Evolutionary conservation across 2,329 filamentous ascomycete species (phyloP).

Genomic region (Parafenestella ontariensis): DNA sequence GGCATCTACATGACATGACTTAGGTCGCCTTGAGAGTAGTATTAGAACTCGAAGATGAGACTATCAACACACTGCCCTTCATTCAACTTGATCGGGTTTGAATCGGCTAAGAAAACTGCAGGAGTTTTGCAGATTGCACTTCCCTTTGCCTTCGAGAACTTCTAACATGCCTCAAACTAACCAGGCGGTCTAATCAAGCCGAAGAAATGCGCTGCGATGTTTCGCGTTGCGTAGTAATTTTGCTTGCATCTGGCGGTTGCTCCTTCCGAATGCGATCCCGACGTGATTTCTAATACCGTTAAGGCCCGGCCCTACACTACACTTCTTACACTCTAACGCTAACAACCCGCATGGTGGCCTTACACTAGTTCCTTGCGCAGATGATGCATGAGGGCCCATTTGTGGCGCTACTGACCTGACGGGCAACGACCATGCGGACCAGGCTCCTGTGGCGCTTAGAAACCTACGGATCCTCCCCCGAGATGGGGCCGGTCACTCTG

Average conservation of each 20-base stretch:
- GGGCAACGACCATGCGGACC: conserved; percentile 22
- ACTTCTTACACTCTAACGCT: background rate
- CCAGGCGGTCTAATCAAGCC: background rate
- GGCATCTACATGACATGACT: background rate
- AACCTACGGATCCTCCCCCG: conserved; percentile 14
- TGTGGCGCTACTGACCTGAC: conserved; percentile 18
- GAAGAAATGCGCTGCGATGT: conserved; percentile 3
- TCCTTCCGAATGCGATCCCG: conserved; percentile 1
- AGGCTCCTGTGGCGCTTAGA: conserved; percentile 11
- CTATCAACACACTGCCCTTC: too few relatives aligned
- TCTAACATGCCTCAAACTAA: conserved; percentile 22
- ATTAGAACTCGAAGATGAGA: too few relatives aligned
- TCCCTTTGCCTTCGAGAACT: conserved; percentile 23
- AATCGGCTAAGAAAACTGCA: conserved; percentile 8
- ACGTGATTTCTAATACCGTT: conserved; percentile 1
- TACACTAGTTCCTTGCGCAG: conserved; percentile 6
- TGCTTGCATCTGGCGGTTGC: conserved; percentile 1
- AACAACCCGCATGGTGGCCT: background rate
- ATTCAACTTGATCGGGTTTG: background rate
- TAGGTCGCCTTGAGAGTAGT: background rate
- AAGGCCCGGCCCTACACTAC: background rate
- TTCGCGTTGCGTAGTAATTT: conserved; percentile 15
- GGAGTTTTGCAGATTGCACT: conserved; percentile 8
- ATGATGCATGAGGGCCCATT: conserved; percentile 12
- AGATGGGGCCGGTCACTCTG: conserved; percentile 18